Evolutionary conservation across 2,329 filamentous ascomycete species (phyloP), one percentile per base, ranked within the genome.

Genomic region (Mycosphaerelloides madeirae): DNA sequence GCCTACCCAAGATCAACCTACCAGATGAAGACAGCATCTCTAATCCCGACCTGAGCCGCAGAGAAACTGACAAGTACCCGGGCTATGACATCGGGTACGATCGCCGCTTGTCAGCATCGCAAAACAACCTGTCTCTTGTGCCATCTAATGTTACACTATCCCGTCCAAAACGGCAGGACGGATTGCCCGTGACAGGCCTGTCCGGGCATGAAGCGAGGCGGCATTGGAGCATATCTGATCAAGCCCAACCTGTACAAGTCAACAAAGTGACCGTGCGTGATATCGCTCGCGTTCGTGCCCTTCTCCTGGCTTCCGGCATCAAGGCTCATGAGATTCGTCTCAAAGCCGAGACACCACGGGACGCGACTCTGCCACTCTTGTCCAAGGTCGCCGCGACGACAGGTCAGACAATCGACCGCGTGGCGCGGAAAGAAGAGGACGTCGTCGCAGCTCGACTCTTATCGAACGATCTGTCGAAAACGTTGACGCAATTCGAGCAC

Each of bases 281-380:
- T 56, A 77, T 95, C 41, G 85, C 85, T 13, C 82, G 88, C n/a
- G 76, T 90, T 2, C 78, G 81, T 45, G 79, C 87, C 1, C 73
- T 94, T 7, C 78, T 95, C 31, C 73, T 95, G 16, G 85, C 83
- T 51, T 87, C 88, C 0, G 90, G 89, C n/a, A 83, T 96, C 60
- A 95, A 94, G 68, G 90, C 91, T 0, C 82, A 82, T 58, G 87
- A 93, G 60, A 86, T 96, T 43, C 75, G 76, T 20, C 77, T 81
- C 3, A 79, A 84, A 36, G 81, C 84, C 3, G 68, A 82, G 34
- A 72, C 74, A 29, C 52, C 62, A 0, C 63, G 64, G 12, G 49
- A 58, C 35, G 39, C 63, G 16, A 54, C 62, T 3, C 54, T 65
- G 1, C 41, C 49, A 3, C 69, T 68, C 34, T 65, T 72, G 29